Evolutionary conservation across 208 protist genomes (phyloP).

Genomic region (Wallacemonas rigidus): DNA sequence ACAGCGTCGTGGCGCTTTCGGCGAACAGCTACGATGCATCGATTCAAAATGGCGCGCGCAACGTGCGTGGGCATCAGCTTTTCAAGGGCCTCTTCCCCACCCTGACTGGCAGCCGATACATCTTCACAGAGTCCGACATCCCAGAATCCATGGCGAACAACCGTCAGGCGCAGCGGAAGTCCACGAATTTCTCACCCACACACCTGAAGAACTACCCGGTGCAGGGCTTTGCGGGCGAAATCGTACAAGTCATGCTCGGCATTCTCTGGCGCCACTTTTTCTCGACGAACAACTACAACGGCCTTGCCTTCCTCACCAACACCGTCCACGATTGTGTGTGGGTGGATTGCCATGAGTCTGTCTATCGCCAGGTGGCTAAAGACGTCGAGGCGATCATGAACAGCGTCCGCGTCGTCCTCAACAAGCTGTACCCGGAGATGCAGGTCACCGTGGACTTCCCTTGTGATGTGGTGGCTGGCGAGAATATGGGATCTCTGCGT

Average conservation of each 20-base stretch:
- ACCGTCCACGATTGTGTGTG: slow-evolving; percentile 95
- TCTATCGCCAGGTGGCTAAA: slow-evolving; percentile 75
- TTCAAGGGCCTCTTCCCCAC: slow-evolving; percentile 94
- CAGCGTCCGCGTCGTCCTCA: slow-evolving; percentile 78
- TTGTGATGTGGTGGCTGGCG: slow-evolving; percentile 87
- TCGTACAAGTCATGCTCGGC: slow-evolving; percentile 94
- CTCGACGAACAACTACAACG: slow-evolving; percentile 85
- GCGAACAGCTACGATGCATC: slow-evolving; percentile 90
- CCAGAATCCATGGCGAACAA: slow-evolving; percentile 67
- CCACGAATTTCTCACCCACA: slow-evolving; percentile 92
- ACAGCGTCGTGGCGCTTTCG: slow-evolving; percentile 88
- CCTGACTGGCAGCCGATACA: slow-evolving; percentile 88
- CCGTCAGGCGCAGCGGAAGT: slow-evolving; percentile 59
- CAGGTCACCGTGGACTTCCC: slow-evolving; percentile 83
- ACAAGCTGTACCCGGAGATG: slow-evolving; percentile 87
- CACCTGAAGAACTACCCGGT: slow-evolving; percentile 94
- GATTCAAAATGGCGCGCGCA: slow-evolving; percentile 83
- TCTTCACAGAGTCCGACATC: slow-evolving; percentile 90
- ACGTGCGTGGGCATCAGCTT: slow-evolving; percentile 87
- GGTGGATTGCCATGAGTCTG: slow-evolving; percentile 88
- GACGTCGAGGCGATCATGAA: slow-evolving; percentile 89
- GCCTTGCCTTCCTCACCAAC: slow-evolving; percentile 90
- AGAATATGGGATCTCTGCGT: slow-evolving; percentile 84
- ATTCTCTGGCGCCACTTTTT: slow-evolving; percentile 90
- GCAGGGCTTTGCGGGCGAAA: slow-evolving; percentile 93